Conservation (phyloP, 306 rosid genomes). For the Pyrus communis region DNA sequence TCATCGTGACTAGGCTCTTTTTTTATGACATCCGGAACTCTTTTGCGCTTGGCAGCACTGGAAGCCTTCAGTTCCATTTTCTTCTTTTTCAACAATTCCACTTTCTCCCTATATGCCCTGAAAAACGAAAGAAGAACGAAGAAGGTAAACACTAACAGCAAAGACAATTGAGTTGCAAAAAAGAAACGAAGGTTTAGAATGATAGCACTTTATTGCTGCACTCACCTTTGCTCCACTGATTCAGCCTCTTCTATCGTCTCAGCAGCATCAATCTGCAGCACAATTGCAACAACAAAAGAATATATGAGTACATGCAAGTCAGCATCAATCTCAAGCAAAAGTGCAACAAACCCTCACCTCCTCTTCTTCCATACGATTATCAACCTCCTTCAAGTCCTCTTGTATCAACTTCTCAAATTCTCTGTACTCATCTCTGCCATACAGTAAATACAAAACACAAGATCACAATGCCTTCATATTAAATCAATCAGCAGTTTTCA, state of each 20-base stretch:
- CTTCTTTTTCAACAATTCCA: constrained; percentile 64
- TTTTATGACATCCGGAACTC: constrained; percentile 25
- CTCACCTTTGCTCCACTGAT: constrained; percentile 72
- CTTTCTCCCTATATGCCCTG: constrained; percentile 60
- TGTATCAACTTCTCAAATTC: constrained; percentile 94
- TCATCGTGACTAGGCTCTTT: constrained; percentile 40
- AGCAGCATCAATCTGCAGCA: constrained; percentile 77
- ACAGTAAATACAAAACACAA: constrained; percentile 22
- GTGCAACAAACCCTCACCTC: constrained; percentile 42
- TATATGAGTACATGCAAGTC: not conserved
- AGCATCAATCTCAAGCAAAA: no score
- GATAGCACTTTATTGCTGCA: not conserved
- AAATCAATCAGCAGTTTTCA: not conserved
- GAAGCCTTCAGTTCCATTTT: constrained; percentile 58
- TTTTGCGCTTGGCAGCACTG: constrained; percentile 39
- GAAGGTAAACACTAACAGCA: not conserved
- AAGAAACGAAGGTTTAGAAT: not conserved
- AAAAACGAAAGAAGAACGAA: not conserved
- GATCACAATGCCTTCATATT: not conserved
- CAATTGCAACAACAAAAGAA: constrained; percentile 11
- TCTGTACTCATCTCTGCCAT: constrained; percentile 80
- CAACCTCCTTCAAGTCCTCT: constrained; percentile 86
- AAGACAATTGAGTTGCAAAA: not conserved
- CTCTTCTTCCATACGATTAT: constrained; percentile 88
- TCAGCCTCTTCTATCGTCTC: constrained; percentile 87